Evolutionary conservation across 2,329 filamentous ascomycete genomes (phyloP).

Genomic region (Anisogramma anomala): DNA sequence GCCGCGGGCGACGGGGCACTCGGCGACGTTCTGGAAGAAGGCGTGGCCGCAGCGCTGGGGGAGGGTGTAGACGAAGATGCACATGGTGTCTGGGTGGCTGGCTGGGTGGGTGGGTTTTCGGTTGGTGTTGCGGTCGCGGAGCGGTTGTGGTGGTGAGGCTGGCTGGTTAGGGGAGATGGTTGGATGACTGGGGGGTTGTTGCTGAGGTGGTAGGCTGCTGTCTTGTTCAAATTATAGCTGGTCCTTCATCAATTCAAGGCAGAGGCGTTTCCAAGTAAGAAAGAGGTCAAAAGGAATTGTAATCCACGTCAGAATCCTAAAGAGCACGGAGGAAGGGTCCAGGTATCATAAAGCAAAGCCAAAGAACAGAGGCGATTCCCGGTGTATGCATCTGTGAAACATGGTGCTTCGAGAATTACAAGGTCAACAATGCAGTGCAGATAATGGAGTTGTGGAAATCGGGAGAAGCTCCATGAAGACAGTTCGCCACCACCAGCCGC

Average conservation of each 20-base stretch:
- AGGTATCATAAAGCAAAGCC: not conserved
- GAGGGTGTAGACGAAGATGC: constrained; percentile 22
- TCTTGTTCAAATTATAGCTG: no score
- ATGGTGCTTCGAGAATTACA: not conserved
- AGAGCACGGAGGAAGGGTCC: not conserved
- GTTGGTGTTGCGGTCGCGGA: no score
- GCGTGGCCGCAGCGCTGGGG: constrained; percentile 21
- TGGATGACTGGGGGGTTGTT: no score
- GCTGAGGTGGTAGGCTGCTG: no score
- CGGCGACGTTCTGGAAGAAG: constrained; percentile 25
- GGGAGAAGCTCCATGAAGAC: not conserved
- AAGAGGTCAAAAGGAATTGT: no score
- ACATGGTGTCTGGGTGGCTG: constrained; percentile 19
- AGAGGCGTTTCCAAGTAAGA: no score
- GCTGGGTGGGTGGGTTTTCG: not conserved
- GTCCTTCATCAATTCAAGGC: no score
- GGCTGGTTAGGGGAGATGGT: not conserved
- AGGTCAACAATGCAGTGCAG: not conserved
- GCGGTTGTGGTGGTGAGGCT: not conserved
- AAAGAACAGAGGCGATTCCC: not conserved
- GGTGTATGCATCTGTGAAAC: not conserved
- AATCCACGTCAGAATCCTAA: no score
- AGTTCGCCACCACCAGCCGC: not conserved
- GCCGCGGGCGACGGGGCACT: constrained; percentile 20
- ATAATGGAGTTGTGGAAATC: not conserved